Evolutionary conservation across 73 alveolate genomes (phyloP).

Genomic region (Tetrahymena malaccensis): DNA sequence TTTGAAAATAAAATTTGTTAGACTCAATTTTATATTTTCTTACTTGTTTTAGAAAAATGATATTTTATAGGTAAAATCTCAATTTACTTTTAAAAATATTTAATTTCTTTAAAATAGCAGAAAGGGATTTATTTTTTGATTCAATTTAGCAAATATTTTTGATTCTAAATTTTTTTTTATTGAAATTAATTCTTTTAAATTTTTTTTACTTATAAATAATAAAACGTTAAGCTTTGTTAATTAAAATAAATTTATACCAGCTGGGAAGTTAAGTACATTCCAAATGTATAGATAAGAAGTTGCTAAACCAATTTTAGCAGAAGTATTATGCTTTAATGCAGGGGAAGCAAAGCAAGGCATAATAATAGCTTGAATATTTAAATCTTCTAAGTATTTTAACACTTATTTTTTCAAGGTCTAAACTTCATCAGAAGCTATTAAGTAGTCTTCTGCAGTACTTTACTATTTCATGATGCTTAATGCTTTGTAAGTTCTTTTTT

Average conservation of each 20-base stretch:
- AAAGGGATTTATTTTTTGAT: no score
- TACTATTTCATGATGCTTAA: background rate
- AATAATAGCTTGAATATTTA: conserved; percentile 34
- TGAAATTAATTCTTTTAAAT: no score
- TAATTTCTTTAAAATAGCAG: no score
- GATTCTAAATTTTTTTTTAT: no score
- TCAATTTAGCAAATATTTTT: no score
- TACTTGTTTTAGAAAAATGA: no score
- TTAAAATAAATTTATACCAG: background rate
- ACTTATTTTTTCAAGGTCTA: background rate
- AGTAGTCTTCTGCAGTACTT: background rate
- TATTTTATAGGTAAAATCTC: no score
- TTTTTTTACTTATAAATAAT: no score
- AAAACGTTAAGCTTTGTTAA: no score
- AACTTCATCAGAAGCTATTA: background rate
- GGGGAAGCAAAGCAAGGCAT: conserved; percentile 32
- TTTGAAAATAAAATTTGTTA: no score
- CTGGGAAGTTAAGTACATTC: conserved; percentile 33
- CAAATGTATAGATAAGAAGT: conserved; percentile 37
- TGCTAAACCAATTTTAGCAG: conserved; percentile 1
- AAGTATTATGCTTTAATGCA: conserved; percentile 40
- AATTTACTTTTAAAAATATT: no score
- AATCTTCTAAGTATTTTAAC: background rate
- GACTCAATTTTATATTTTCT: no score
- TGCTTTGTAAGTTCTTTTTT: background rate